A percentile compares a stretch with the other conserved stretches of the same genome.
Evolutionary conservation across 176 grass and related monocot species (phyloP).

Genomic region (Lolium rigidum): DNA sequence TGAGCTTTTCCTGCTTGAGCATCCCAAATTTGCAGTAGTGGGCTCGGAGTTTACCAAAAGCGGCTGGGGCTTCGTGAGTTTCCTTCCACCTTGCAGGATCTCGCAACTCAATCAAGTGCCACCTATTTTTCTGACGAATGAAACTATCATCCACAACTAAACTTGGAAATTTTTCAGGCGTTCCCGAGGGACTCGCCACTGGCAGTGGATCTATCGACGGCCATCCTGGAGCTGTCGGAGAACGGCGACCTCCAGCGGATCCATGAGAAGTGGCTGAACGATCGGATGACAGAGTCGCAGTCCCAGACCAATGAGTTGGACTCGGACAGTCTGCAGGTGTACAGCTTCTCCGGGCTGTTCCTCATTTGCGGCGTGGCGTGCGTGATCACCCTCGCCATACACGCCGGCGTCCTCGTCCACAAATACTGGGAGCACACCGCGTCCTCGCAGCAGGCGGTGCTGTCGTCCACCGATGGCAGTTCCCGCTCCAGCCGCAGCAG

Average conservation of each 20-base stretch:
- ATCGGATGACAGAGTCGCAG: background rate
- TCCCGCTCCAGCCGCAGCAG: constrained; percentile 39
- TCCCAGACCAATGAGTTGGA: constrained; percentile 33
- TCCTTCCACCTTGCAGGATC: background rate
- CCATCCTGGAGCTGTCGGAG: constrained; percentile 84
- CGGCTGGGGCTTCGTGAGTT: constrained; percentile 89
- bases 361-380: constrained; percentile 79
- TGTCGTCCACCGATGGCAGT: background rate
- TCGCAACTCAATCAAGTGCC: background rate
- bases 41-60: constrained; percentile 80
- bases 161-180: constrained; percentile 39
- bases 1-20: constrained; percentile 57
- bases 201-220: constrained; percentile 75
- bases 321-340: constrained; percentile 56
- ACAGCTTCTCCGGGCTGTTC: constrained; percentile 79
- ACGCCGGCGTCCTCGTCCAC: constrained; percentile 46
- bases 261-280: constrained; percentile 76
- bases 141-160: background rate
- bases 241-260: constrained; percentile 86
- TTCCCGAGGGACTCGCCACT: constrained; percentile 76
- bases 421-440: constrained; percentile 53
- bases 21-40: constrained; percentile 61
- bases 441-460: background rate
- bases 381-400: constrained; percentile 59
- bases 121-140: background rate